Evolutionary conservation across 345 rosid species (phyloP).

Genomic region (Aquilaria yunnanensis): DNA sequence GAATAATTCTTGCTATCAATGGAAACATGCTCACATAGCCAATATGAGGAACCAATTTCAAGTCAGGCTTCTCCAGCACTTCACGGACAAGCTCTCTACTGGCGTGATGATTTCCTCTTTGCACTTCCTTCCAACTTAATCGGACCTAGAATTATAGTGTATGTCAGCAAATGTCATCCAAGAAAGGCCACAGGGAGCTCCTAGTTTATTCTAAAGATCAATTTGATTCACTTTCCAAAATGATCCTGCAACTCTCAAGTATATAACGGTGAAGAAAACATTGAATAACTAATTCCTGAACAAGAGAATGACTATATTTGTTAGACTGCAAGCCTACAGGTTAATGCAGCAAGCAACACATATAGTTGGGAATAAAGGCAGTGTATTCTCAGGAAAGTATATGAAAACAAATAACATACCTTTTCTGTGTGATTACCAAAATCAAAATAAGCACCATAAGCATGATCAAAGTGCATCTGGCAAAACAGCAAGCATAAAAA

Average conservation of each 20-base stretch:
- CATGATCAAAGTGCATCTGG: slow-evolving; percentile 86
- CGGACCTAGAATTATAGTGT: slow-evolving; percentile 48
- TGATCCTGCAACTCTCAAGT: too few species aligned
- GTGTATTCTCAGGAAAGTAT: too few species aligned
- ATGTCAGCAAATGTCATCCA: slow-evolving; percentile 1
- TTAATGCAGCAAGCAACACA: too few species aligned
- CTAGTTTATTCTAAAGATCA: too few species aligned
- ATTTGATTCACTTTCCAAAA: too few species aligned
- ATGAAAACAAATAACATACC: slow-evolving; percentile 27
- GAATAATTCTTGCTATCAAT: slow-evolving; percentile 77
- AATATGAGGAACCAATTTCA: slow-evolving; percentile 80
- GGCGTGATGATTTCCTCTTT: slow-evolving; percentile 32
- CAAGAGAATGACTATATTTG: too few species aligned
- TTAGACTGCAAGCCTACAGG: too few species aligned
- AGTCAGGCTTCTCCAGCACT: slow-evolving; percentile 52
- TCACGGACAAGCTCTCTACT: slow-evolving; percentile 72
- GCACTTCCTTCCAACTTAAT: slow-evolving; percentile 63
- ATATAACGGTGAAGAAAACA: too few species aligned
- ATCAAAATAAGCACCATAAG: slow-evolving; percentile 77
- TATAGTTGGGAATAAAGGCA: too few species aligned
- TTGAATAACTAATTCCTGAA: too few species aligned
- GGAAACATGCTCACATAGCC: slow-evolving; percentile 97
- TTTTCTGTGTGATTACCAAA: slow-evolving; percentile 91
- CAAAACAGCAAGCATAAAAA: slow-evolving; percentile 4
- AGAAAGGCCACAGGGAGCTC: background rate